A percentile compares a stretch with the other conserved stretches of the same genome.
Evolutionary conservation across 2,329 filamentous ascomycete genomes (phyloP).

Genomic region (Penicillium palitans): DNA sequence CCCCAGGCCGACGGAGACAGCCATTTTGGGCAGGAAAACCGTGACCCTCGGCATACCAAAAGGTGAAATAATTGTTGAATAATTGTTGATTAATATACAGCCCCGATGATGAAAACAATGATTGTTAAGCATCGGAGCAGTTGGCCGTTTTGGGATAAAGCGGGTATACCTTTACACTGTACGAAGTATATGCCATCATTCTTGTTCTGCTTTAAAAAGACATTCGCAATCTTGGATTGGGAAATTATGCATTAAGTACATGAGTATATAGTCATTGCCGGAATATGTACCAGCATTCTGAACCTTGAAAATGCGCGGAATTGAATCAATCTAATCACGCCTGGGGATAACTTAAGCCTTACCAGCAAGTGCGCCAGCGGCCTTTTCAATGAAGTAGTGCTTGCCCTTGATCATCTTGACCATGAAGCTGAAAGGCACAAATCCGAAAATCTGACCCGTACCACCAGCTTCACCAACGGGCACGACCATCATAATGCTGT

Average conservation of each 20-base stretch:
- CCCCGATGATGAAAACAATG: neutral
- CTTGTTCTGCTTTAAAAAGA: neutral
- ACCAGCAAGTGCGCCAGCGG: conserved; percentile 15
- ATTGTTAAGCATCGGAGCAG: conserved; percentile 28
- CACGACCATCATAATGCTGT: conserved; percentile 31
- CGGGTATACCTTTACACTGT: neutral
- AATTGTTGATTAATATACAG: neutral
- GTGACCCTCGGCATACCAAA: conserved; percentile 12
- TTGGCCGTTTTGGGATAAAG: conserved; percentile 12
- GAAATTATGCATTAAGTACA: conserved; percentile 13
- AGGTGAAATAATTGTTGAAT: neutral
- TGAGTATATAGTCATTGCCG: neutral
- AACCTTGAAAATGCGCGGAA: neutral
- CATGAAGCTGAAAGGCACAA: conserved; percentile 42
- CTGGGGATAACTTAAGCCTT: conserved; percentile 10
- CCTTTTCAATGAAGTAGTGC: conserved; percentile 42
- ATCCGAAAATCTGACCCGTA: conserved; percentile 38
- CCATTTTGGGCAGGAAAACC: conserved; percentile 32
- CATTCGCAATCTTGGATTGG: neutral
- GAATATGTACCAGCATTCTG: neutral
- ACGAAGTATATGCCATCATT: neutral
- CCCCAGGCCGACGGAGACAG: conserved; percentile 20
- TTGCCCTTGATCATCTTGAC: conserved; percentile 47
- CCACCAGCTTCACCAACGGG: conserved; percentile 30
- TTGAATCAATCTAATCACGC: neutral